Percentiles rank a stretch among this genome's conserved stretches.
These are phyloP conservation scores for Triglochin maritima DNA, from an alignment of 106 monocot genomes.

Conservation along the genomic window DNA sequence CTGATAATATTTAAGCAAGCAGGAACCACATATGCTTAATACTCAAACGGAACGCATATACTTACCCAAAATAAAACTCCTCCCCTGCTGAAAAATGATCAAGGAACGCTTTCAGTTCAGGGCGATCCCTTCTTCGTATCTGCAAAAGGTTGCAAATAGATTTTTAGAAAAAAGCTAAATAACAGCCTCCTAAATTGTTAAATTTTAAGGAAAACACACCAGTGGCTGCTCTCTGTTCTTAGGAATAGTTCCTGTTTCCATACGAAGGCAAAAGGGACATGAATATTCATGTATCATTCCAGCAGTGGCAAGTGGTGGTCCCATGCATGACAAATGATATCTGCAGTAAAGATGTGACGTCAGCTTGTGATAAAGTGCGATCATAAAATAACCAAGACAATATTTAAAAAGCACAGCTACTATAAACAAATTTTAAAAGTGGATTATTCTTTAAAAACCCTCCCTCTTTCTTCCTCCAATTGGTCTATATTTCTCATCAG, in stretches of 20 bases:
- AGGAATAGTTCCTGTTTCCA: conserved; percentile 38
- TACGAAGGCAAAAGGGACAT: conserved; percentile 46
- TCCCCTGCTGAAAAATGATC: conserved; percentile 30
- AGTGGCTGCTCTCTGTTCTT: conserved; percentile 24
- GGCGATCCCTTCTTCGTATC: conserved; percentile 39
- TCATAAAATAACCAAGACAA: not conserved
- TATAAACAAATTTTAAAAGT: no score
- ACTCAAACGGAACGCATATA: no score
- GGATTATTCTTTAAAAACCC: no score
- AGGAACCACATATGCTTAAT: no score
- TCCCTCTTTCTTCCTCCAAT: no score
- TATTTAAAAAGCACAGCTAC: not conserved
- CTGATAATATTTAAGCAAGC: no score
- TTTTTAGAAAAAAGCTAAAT: not conserved
- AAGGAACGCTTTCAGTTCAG: conserved; percentile 37
- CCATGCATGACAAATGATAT: conserved; percentile 61
- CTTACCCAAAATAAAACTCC: conserved; percentile 43
- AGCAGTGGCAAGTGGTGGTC: conserved; percentile 24
- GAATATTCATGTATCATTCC: conserved; percentile 28
- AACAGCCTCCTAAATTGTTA: no score
- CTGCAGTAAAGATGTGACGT: conserved; percentile 15
- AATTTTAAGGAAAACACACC: conserved; percentile 15
- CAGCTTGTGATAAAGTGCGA: not conserved
- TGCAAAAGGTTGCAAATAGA: conserved; percentile 17
- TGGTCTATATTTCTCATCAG: no score